A percentile compares a stretch with the other conserved stretches of the same genome.
Conservation (phyloP, 306 rosid species). For the Fragaria iinumae region DNA sequence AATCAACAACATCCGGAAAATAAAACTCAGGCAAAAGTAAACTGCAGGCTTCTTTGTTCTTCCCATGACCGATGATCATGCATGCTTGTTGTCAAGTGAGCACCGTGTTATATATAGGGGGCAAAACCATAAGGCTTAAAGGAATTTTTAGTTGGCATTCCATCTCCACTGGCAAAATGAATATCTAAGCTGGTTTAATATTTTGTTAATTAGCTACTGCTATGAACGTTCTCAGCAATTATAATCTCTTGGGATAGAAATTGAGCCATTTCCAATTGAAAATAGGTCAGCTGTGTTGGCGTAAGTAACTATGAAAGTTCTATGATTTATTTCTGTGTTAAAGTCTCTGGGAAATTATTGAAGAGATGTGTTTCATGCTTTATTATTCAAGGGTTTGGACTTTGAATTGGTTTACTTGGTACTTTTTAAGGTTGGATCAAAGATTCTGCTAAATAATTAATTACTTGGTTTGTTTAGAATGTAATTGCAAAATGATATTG, state of each 20-base stretch:
- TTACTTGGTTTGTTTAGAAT: neutral
- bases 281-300: neutral
- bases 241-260: neutral
- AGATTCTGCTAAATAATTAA: neutral
- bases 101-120: neutral
- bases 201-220: neutral
- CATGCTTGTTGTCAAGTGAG: neutral
- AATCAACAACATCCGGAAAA: conserved; percentile 5
- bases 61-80: neutral
- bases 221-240: neutral
- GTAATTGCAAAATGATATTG: neutral
- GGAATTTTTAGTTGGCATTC: neutral
- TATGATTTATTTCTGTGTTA: neutral
- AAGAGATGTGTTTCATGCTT: neutral
- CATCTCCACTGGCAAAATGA: neutral
- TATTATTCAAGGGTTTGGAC: neutral
- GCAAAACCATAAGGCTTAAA: neutral
- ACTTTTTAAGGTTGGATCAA: neutral
- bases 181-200: neutral
- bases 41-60: neutral
- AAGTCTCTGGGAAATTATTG: neutral
- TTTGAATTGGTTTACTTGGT: neutral
- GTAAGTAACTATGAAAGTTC: neutral
- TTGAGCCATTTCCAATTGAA: neutral
- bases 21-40: conserved; percentile 1